Conservation (phyloP, 805 yeast genomes). For the Yamadazyma nakazawae region DNA sequence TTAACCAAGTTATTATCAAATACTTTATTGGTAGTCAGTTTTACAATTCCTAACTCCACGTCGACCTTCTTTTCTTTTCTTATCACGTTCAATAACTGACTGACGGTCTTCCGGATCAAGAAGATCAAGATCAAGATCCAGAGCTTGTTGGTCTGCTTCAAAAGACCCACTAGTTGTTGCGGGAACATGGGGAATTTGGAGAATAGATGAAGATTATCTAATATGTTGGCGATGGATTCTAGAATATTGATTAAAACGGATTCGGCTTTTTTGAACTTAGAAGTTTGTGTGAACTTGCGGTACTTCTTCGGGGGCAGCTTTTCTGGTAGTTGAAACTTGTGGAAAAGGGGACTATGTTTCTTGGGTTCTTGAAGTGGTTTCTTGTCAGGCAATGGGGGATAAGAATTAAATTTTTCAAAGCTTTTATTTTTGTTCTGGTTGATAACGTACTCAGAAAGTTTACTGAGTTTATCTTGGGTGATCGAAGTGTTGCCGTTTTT, state of each 20-base stretch:
- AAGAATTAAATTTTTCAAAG: slow-evolving; percentile 11
- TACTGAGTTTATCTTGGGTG: slow-evolving; percentile 34
- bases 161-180: slow-evolving; percentile 22
- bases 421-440: slow-evolving; percentile 15
- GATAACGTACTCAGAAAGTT: slow-evolving; percentile 26
- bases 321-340: slow-evolving; percentile 27
- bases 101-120: slow-evolving; percentile 38
- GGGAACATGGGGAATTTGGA: slow-evolving; percentile 45
- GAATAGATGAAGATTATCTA: slow-evolving; percentile 41
- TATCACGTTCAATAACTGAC: slow-evolving; percentile 40
- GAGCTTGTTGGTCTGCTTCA: slow-evolving; percentile 41
- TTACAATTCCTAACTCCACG: slow-evolving; percentile 31
- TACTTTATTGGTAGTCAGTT: slow-evolving; percentile 18
- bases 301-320: slow-evolving; percentile 1
- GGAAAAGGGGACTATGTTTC: slow-evolving; percentile 30
- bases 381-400: slow-evolving; percentile 21
- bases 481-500: slow-evolving; percentile 35
- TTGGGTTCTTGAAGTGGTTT: not conserved
- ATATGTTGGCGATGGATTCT: slow-evolving; percentile 36
- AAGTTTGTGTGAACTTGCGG: slow-evolving; percentile 11
- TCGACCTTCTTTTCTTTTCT: slow-evolving; percentile 37
- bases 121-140: slow-evolving; percentile 42
- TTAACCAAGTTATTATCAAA: slow-evolving; percentile 22
- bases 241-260: slow-evolving; percentile 24
- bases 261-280: slow-evolving; percentile 33